A percentile compares a stretch with the other conserved stretches of the same genome.
phyloP scores from a whole-genome alignment of 352 stramenopile species.

The Globisporangium paddicum region DNA sequence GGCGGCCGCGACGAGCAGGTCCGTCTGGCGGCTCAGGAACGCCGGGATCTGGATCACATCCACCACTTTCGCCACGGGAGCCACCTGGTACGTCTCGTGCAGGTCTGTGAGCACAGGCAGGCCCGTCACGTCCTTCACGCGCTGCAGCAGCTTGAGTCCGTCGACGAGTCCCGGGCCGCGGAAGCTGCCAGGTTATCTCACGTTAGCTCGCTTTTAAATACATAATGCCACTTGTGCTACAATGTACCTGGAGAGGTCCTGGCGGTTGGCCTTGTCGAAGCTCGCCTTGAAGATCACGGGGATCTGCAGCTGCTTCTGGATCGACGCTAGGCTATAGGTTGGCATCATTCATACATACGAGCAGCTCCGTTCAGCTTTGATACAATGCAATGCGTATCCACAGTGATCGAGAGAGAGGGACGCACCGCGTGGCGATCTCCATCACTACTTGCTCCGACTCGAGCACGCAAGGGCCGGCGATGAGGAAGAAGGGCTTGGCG shows the following conservation, averaged over 20 bases:
- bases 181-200: constrained; percentile 36
- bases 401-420: neutral
- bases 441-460: constrained; percentile 69
- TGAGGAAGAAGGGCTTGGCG: constrained; percentile 79
- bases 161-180: constrained; percentile 65
- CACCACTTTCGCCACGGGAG: constrained; percentile 51
- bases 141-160: constrained; percentile 67
- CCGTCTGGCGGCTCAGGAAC: constrained; percentile 87
- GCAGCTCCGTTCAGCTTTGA: neutral
- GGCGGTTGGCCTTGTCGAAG: constrained; percentile 89
- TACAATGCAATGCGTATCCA: neutral
- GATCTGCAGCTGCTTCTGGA: constrained; percentile 59
- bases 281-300: constrained; percentile 87
- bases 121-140: constrained; percentile 65
- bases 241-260: constrained; percentile 53
- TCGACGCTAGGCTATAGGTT: constrained; percentile 35
- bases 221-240: neutral
- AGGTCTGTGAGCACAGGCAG: constrained; percentile 83
- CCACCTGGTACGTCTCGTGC: constrained; percentile 83
- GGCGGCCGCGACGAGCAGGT: constrained; percentile 78
- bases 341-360: neutral
- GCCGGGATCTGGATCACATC: constrained; percentile 87
- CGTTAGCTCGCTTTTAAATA: neutral
- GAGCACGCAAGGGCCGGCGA: constrained; percentile 77
- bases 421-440: constrained; percentile 59